Base-by-base conservation (phyloP, 768 basidiomycete genomes). In the Mycena filopes region DNA sequence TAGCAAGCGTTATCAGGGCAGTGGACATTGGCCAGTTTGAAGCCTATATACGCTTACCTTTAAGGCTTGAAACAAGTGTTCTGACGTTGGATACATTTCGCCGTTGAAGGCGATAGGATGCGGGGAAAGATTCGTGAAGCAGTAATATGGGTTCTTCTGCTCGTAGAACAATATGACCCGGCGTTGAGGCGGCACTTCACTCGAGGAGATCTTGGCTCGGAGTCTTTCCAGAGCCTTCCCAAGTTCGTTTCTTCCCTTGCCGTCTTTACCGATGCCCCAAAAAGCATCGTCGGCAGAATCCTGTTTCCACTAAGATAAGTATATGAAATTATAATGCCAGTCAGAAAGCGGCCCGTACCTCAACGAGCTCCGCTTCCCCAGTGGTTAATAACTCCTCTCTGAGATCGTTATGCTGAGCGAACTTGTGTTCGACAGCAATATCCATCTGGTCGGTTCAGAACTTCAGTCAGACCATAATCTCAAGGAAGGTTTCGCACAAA, bases 61-160 rank as follows among this genome's bases (percentile, higher is more conserved):
- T 77, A 91, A 84, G 3, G 90, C 87, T 67, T 92, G 90, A 71
- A 90, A 92, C 6, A 92, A 82, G 74, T 92, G 91, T 71, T 91
- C 91, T 70, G 89, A 88, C 1, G 90, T 92, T 1, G 90, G 89
- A 70, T 91, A 92, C 59, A 76, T 79, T 72, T 86, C 87, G 31
- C 86, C 86, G 29, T 86, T 81, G 72, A 89, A 88, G 12, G 78
- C 70, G 15, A 92, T 84, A 43, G 85, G 80, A 73, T 91, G 90
- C 1, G 85, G 75, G 18, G 91, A 91, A 74, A 90, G 90, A 74
- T 90, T 90, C 48, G 89, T 89, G 71, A 91, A 90, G 10, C 86
- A 89, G 64, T 90, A 89, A 72, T 89, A 80, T 13, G 88, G 87
- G 46, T 84, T 78, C 15, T 84, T 76, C 71, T 85, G 89, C 68